These are phyloP conservation scores for Herpomyces periplanetae DNA, from an alignment of 2,329 filamentous ascomycete species.

Conservation along the genomic window DNA sequence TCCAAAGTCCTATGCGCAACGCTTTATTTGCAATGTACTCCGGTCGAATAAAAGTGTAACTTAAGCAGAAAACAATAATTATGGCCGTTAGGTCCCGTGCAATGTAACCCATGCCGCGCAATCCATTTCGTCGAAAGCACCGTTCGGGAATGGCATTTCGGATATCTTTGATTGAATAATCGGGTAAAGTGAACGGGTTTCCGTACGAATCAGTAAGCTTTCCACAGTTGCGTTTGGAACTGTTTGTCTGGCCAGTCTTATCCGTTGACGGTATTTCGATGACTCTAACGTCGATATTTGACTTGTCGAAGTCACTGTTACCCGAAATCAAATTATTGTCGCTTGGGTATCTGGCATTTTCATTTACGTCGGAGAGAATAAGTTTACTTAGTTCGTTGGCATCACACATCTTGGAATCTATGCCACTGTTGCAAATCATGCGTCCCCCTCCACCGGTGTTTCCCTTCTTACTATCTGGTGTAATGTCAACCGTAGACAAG, in stretches of 20 bases:
- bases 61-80: constrained; percentile 40
- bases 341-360: no score
- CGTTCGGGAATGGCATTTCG: constrained; percentile 86
- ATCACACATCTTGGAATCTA: no score
- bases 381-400: no score
- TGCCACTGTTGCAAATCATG: no score
- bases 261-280: no score
- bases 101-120: constrained; percentile 40
- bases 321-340: no score
- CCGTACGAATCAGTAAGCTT: constrained; percentile 65
- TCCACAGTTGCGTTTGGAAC: constrained; percentile 11
- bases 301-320: no score
- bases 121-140: constrained; percentile 59
- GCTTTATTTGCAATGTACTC: constrained; percentile 32
- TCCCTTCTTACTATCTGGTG: no score
- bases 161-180: constrained; percentile 93
- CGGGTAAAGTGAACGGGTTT: constrained; percentile 65
- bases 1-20: constrained; percentile 22
- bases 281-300: no score
- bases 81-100: constrained; percentile 35
- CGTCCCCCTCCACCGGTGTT: no score
- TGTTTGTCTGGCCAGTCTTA: constrained; percentile 12
- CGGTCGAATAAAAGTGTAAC: constrained; percentile 58
- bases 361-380: no score
- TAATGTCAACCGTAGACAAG: no score